Evolutionary conservation across 1,139 yeast genomes (phyloP).

Genomic region (Blastobotrys illinoisensis): DNA sequence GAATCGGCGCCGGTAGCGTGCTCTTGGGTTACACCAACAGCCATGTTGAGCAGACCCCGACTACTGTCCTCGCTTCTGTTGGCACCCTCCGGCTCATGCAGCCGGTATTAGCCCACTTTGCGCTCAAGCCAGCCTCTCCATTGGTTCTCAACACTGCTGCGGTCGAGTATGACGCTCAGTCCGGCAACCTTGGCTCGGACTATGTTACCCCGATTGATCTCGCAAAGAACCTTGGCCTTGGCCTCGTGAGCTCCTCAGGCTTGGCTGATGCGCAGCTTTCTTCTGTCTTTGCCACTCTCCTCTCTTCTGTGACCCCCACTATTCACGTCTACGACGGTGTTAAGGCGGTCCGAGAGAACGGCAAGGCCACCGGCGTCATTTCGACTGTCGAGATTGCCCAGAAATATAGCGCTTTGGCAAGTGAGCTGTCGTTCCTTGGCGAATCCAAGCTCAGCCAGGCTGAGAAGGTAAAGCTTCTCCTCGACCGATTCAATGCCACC

Average conservation of each 20-base stretch:
- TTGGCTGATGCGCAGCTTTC: conserved; percentile 49
- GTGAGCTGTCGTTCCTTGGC: conserved; percentile 3
- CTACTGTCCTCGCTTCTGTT: conserved; percentile 56
- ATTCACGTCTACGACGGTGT: conserved; percentile 79
- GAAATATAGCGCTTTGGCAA: conserved; percentile 38
- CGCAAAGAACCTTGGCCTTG: conserved; percentile 60
- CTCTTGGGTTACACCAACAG: conserved; percentile 64
- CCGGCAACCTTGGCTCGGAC: conserved; percentile 56
- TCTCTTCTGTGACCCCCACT: conserved; percentile 58
- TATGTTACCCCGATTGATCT: conserved; percentile 58
- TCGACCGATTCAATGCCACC: conserved; percentile 19
- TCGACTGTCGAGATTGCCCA: conserved; percentile 43
- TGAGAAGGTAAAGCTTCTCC: conserved; percentile 7
- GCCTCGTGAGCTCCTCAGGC: conserved; percentile 67
- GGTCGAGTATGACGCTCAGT: conserved; percentile 54
- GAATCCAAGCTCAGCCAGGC: conserved; percentile 16
- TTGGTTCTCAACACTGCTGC: conserved; percentile 69
- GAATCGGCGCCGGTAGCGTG: conserved; percentile 80
- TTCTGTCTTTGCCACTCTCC: conserved; percentile 58
- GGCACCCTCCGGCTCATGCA: conserved; percentile 65
- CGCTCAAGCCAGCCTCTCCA: conserved; percentile 32
- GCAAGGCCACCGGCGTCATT: conserved; percentile 45
- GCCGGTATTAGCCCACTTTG: conserved; percentile 43
- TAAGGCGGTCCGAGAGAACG: conserved; percentile 51
- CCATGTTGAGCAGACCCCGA: conserved; percentile 21